phyloP scores from a whole-genome alignment of 495 filamentous ascomycete genomes.

The Penicillium lagena region DNA sequence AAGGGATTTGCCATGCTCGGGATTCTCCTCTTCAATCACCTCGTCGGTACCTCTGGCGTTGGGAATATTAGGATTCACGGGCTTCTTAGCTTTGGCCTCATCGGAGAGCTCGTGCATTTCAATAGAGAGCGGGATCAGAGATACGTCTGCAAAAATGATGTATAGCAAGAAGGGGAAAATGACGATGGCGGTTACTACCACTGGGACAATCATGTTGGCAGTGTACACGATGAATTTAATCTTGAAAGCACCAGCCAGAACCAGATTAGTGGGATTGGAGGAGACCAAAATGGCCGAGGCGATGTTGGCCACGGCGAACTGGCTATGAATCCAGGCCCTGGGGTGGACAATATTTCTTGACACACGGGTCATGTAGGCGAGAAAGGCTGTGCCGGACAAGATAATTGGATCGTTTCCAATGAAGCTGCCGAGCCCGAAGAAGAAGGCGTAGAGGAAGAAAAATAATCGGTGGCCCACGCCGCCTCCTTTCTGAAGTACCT shows the following conservation, averaged over 20 bases:
- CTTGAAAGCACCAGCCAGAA: constrained; percentile 60
- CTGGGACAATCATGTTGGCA: constrained; percentile 63
- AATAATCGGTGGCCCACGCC: constrained; percentile 53
- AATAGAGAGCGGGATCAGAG: constrained; percentile 56
- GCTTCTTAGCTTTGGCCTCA: constrained; percentile 43
- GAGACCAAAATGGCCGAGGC: constrained; percentile 63
- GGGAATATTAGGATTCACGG: constrained; percentile 63
- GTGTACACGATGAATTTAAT: constrained; percentile 64
- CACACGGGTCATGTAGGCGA: constrained; percentile 65
- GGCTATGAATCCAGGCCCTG: constrained; percentile 61
- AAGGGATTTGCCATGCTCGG: constrained; percentile 33
- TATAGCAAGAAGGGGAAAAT: constrained; percentile 60
- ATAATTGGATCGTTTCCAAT: constrained; percentile 69
- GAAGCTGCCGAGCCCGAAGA: constrained; percentile 56
- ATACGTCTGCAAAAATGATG: constrained; percentile 53
- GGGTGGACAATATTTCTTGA: constrained; percentile 62
- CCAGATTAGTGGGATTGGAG: constrained; percentile 66
- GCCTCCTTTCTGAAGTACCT: constrained; percentile 59
- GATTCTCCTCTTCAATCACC: constrained; percentile 40
- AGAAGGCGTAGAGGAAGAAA: constrained; percentile 64
- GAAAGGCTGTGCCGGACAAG: constrained; percentile 60
- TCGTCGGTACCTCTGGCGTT: constrained; percentile 48
- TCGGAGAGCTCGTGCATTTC: constrained; percentile 56
- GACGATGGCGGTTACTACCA: constrained; percentile 53
- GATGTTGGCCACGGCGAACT: constrained; percentile 63